Base-by-base conservation (phyloP, 78 protist species). In the Dictyostelium citrinum region DNA sequence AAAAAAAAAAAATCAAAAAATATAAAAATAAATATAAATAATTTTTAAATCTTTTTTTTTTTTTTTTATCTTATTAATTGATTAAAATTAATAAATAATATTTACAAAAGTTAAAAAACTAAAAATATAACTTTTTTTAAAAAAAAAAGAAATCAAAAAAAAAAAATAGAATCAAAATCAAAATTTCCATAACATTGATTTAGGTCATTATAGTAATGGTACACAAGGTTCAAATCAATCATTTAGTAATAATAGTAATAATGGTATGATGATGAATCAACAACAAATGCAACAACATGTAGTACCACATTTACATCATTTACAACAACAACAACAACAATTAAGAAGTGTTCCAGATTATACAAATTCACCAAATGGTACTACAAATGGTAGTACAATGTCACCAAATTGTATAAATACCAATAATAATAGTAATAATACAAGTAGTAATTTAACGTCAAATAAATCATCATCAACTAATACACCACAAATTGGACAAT, bases 281-380 rank as follows among this genome's bases (percentile, higher is more conserved):
- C 90, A 83, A 49, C 29, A 46, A 70, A 70, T 31, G 33, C 82
- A 68, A 37, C 90, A 82, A 64, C 78, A 41, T 45, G 84, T 86
- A 11, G 92, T 86, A 9, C 92, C 92, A 43, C 91, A 85, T 85
- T 35, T 85, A 29, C 67, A 46, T 3, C 84, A 79, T 55, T 31
- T 79, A 31, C 85, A 81, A 81, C 72, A 64, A 27, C 35, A 27
- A 64, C 24, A 60, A 24, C 24, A 24, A 24, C 10, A 68, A 83
- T 70, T 83, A 24, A 83, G 90, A 68, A 58, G 8, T 70, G 90
- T 83, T 22, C 90, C 90, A 33, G 90, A 83, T 55, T 24, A 24
- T 27, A 24, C 72, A 24, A 49, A 49, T 31, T 78, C 83, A 9
- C 83, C 83, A 81, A 27, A 6, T 35, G 64, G 64, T 12, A 20